Conservation (phyloP, 1,139 yeast genomes). For the Suhomyces choctaworum region DNA sequence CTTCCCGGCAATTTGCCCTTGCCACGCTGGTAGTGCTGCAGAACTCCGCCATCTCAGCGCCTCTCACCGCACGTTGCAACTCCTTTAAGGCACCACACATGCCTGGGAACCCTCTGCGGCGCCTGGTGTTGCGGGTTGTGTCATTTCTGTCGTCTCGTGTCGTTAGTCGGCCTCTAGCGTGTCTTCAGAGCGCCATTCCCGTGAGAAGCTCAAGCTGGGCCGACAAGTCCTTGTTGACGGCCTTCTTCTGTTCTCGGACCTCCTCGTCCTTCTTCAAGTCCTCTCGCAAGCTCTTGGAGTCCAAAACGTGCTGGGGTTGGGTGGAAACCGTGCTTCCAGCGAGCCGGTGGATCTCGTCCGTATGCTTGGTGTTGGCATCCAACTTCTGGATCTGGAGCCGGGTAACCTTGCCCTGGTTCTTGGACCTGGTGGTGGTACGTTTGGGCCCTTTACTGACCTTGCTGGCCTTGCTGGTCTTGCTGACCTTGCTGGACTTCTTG, state of each 20-base stretch:
- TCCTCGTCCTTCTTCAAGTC: conserved; percentile 48
- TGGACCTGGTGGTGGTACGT: conserved; percentile 13
- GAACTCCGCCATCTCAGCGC: too few species aligned
- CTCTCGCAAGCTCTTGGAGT: conserved; percentile 34
- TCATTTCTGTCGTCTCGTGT: too few species aligned
- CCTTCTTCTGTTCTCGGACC: conserved; percentile 36
- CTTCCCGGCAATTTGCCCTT: too few species aligned
- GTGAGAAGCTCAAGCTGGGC: conserved; percentile 61
- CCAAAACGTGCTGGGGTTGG: conserved; percentile 27
- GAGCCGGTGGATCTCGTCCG: conserved; percentile 35
- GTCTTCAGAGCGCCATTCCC: conserved; percentile 50
- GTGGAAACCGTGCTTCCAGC: conserved; percentile 13
- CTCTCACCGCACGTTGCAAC: too few species aligned
- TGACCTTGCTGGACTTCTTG: conserved; percentile 4
- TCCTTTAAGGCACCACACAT: too few species aligned
- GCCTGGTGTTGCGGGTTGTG: too few species aligned
- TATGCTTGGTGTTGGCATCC: conserved; percentile 39
- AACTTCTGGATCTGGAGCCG: conserved; percentile 45
- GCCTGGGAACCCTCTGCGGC: too few species aligned
- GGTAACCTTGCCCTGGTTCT: conserved; percentile 33
- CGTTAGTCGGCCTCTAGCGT: too few species aligned
- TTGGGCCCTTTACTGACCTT: neutral
- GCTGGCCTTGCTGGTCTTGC: conserved; percentile 3
- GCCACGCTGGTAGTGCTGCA: too few species aligned
- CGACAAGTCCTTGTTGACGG: conserved; percentile 52